phyloP scores from a whole-genome alignment of 176 grass and related monocot species.

The Rhynchospora breviuscula region DNA sequence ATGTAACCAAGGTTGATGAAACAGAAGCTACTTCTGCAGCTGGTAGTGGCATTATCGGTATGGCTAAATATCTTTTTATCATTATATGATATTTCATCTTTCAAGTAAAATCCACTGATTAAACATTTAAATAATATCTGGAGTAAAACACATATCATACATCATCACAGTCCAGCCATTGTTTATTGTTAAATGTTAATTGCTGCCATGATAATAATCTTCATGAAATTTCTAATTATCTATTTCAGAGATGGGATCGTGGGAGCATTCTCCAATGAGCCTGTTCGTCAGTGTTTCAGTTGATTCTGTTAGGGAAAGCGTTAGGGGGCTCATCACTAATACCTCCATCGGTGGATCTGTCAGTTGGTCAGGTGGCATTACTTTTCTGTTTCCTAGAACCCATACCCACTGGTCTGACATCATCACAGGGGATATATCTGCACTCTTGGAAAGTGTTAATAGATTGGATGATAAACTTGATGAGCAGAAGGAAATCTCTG shows the following conservation, averaged over 20 bases:
- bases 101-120: neutral
- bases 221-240: constrained; percentile 1
- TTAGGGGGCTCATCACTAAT: constrained; percentile 34
- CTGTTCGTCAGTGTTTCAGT: constrained; percentile 63
- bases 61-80: neutral
- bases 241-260: constrained; percentile 88
- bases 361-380: constrained; percentile 90
- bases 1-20: constrained; percentile 46
- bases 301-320: constrained; percentile 80
- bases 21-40: constrained; percentile 49
- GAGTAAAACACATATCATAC: neutral
- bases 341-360: constrained; percentile 49
- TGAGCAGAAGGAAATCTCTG: constrained; percentile 86
- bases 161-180: neutral
- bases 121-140: neutral
- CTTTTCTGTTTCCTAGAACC: constrained; percentile 80
- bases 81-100: no score
- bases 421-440: constrained; percentile 82
- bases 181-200: neutral
- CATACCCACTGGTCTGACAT: constrained; percentile 87
- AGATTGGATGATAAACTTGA: constrained; percentile 96
- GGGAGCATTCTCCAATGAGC: constrained; percentile 69
- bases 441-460: constrained; percentile 66
- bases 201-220: neutral
- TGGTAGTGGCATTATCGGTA: constrained; percentile 98